Percentiles rank a stretch among this genome's conserved stretches.
Conservation (phyloP, 768 basidiomycete species). For the Galerina marginata region DNA sequence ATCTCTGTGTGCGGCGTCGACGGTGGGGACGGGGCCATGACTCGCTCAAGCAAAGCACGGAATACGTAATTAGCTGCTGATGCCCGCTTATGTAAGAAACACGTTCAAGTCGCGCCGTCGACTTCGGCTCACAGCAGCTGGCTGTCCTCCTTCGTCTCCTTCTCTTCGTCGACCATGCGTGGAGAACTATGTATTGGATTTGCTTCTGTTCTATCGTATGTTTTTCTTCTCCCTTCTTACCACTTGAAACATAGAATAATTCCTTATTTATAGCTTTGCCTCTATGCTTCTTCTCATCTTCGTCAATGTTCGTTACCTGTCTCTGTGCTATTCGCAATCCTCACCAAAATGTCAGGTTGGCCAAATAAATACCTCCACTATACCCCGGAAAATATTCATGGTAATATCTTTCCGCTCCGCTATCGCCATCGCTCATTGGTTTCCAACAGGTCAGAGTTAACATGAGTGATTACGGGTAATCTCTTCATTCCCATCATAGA, state of each 20-base stretch:
- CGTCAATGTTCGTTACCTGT: conserved; percentile 60
- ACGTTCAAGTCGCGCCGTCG: conserved; percentile 38
- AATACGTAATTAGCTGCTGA: conserved; percentile 8
- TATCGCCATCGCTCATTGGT: conserved; percentile 6
- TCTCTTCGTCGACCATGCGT: conserved; percentile 36
- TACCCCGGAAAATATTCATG: conserved; percentile 77
- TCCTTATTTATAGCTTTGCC: conserved; percentile 39
- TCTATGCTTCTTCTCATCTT: conserved; percentile 76
- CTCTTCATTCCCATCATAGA: conserved; percentile 5
- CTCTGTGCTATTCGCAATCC: conserved; percentile 13
- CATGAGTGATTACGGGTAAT: conserved; percentile 74
- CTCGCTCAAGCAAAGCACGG: conserved; percentile 19
- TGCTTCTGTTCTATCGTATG: conserved; percentile 76
- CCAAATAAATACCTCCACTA: conserved; percentile 78
- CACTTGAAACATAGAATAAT: conserved; percentile 13
- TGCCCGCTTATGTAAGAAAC: conserved; percentile 30
- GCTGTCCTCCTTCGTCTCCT: conserved; percentile 24
- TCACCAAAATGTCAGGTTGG: conserved; percentile 60
- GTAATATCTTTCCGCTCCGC: conserved; percentile 41
- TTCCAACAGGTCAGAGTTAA: conserved; percentile 64
- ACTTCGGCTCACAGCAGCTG: conserved; percentile 19
- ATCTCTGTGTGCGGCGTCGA: background rate
- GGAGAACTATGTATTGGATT: conserved; percentile 80
- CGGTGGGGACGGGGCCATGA: conserved; percentile 17
- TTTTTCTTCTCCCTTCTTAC: conserved; percentile 20